These are phyloP conservation scores for Epichloe sylvatica DNA, from an alignment of 2,329 filamentous ascomycete species.

Conservation along the genomic window DNA sequence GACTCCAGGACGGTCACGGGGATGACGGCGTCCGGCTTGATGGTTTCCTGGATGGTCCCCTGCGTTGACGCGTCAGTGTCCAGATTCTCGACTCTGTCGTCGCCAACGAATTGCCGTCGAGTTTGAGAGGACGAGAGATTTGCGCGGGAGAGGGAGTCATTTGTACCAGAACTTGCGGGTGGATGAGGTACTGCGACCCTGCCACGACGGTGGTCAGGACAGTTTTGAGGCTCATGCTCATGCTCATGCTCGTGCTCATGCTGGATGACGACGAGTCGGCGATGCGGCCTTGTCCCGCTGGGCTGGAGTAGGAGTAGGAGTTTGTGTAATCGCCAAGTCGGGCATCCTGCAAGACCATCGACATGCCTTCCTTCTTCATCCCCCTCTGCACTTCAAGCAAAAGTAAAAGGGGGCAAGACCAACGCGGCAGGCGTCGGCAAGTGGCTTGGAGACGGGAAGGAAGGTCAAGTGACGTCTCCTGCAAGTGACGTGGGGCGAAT, in stretches of 20 bases:
- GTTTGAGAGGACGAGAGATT: not conserved
- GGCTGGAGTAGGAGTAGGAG: not conserved
- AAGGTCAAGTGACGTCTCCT: too few species aligned
- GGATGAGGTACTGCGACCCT: constrained; percentile 25
- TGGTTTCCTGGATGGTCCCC: constrained; percentile 28
- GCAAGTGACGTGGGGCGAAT: not conserved
- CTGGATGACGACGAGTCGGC: not conserved
- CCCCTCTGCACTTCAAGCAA: too few species aligned
- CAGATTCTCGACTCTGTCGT: too few species aligned
- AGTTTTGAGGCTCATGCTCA: constrained; percentile 9
- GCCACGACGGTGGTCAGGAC: constrained; percentile 24
- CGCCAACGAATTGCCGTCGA: not conserved
- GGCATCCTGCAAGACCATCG: constrained; percentile 1
- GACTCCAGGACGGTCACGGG: constrained; percentile 27
- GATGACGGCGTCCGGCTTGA: constrained; percentile 26
- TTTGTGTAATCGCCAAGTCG: not conserved
- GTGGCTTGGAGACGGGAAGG: not conserved
- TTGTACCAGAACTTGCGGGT: constrained; percentile 23
- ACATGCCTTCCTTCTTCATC: not conserved
- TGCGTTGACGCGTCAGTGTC: constrained; percentile 7
- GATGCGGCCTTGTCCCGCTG: too few species aligned
- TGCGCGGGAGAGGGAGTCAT: not conserved
- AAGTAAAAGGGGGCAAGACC: not conserved
- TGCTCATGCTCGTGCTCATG: not conserved
- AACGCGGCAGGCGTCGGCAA: not conserved